These are phyloP conservation scores for Rhizopogon sp. DNA, from an alignment of 768 basidiomycete species.

Conservation along the genomic window DNA sequence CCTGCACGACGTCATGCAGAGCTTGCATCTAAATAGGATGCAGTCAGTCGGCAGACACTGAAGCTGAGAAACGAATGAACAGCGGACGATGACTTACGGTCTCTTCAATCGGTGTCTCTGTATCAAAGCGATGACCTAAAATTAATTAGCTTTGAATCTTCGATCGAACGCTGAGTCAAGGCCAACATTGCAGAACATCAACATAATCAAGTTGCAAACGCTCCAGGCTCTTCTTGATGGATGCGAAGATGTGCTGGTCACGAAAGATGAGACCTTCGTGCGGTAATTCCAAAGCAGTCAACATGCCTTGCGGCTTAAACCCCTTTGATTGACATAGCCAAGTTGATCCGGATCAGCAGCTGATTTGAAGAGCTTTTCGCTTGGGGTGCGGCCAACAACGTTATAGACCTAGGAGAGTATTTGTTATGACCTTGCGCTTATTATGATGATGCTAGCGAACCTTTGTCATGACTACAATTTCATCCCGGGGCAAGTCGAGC, in stretches of 20 bases:
- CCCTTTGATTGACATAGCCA: slow-evolving; percentile 56
- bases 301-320: slow-evolving; percentile 39
- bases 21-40: slow-evolving; percentile 49
- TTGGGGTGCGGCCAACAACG: slow-evolving; percentile 9
- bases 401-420: slow-evolving; percentile 4
- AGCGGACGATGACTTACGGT: slow-evolving; percentile 23
- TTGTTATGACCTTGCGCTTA: neutral
- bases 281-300: neutral
- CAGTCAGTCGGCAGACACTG: neutral
- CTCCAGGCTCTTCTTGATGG: slow-evolving; percentile 55
- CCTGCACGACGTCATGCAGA: slow-evolving; percentile 61
- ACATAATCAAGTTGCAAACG: slow-evolving; percentile 73
- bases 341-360: slow-evolving; percentile 20
- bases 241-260: slow-evolving; percentile 64
- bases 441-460: slow-evolving; percentile 8
- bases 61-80: slow-evolving; percentile 16
- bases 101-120: slow-evolving; percentile 22
- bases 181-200: slow-evolving; percentile 65
- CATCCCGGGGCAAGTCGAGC: slow-evolving; percentile 35
- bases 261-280: neutral
- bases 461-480: slow-evolving; percentile 46
- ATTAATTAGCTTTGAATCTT: slow-evolving; percentile 12
- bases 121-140: slow-evolving; percentile 29
- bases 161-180: neutral
- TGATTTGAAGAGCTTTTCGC: slow-evolving; percentile 3